Conservation (phyloP, 176 grass and related monocot genomes). For the Oryza glumipatula region DNA sequence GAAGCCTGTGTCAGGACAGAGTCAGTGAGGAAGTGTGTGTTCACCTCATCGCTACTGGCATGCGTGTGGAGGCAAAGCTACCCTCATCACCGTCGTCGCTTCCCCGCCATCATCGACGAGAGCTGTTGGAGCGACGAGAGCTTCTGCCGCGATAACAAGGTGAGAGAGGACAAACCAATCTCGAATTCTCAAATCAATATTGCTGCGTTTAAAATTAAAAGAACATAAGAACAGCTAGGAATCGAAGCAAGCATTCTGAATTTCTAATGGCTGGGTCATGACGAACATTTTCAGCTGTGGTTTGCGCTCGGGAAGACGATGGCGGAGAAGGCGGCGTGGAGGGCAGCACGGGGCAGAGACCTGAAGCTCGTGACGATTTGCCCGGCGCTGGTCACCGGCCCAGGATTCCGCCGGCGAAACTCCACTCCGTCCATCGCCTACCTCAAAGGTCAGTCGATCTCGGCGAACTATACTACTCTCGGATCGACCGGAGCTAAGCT, state of each 20-base stretch:
- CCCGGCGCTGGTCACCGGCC: constrained; percentile 76
- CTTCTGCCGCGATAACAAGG: constrained; percentile 87
- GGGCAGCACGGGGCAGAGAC: constrained; percentile 76
- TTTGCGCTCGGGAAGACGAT: constrained; percentile 87
- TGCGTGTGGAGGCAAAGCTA: constrained; percentile 79
- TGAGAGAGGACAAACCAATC: neutral
- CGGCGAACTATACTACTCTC: too few species aligned
- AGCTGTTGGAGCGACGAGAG: constrained; percentile 91
- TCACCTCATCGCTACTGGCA: constrained; percentile 88
- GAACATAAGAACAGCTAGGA: neutral
- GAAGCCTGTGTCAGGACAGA: constrained; percentile 87
- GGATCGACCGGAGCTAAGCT: neutral
- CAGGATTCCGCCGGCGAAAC: constrained; percentile 79
- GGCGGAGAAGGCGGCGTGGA: constrained; percentile 94
- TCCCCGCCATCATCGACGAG: constrained; percentile 71
- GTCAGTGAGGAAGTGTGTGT: constrained; percentile 84
- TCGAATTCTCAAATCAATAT: neutral
- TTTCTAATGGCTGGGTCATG: neutral
- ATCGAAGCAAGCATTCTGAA: neutral
- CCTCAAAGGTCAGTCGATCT: constrained; percentile 67
- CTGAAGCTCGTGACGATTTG: constrained; percentile 90
- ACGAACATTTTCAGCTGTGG: constrained; percentile 60
- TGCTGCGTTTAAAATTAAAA: neutral
- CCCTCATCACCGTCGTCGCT: constrained; percentile 42
- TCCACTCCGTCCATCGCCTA: constrained; percentile 88